Base-by-base conservation (phyloP, 1,284 basidiomycete genomes). In the Calocybe gambosa region DNA sequence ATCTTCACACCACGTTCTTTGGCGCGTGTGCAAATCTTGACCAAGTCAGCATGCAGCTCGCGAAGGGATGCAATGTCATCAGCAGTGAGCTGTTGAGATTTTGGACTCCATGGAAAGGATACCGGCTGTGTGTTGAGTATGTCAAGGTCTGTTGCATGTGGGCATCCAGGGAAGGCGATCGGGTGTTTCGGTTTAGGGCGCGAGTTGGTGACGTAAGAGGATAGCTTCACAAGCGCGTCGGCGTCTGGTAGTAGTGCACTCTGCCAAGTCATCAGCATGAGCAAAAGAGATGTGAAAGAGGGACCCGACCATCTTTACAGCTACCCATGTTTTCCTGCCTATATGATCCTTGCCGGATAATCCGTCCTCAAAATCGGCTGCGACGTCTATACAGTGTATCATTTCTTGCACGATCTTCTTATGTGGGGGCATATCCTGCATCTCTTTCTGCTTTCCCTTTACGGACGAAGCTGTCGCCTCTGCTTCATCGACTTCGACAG, bases 401-500 rank as follows among this genome's bases (percentile, higher is more conserved):
- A 86, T 85, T 65, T 93, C 89, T 19, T 77, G 65, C 1, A 89
- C 73, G 47, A 84, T 77, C 21, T 70, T 75, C 58, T 83, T 80
- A 61, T 85, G 69, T 5, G 67, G 61, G 12, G 73, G 70, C 13
- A 52, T 53, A 15, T 39, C 58, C 43, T 53, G 69, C 13, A 52
- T 53, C 16, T 39, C 58, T 43, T 53, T 50, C 45, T 41, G 38
- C 16, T 43, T 48, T 25, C 29, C 29, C 8, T 42, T 39, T 18
- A 49, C 42, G 6, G 59, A 50, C 21, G 56, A 57, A 36, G 54
- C 68, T 12, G 69, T 67, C 5, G 74, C 76, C 45, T 77, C 68
- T 7, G 69, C 67, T 55, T 82, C 77, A 52, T 89, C 80, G 8
- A 89, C 89, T 64, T 94, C 91, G 20, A 91, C 89, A 38, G 83